Percentiles rank a stretch among this genome's conserved stretches.
These are phyloP conservation scores for Zoysia matrella DNA, from an alignment of 202 grass and related monocot genomes.

Conservation along the genomic window DNA sequence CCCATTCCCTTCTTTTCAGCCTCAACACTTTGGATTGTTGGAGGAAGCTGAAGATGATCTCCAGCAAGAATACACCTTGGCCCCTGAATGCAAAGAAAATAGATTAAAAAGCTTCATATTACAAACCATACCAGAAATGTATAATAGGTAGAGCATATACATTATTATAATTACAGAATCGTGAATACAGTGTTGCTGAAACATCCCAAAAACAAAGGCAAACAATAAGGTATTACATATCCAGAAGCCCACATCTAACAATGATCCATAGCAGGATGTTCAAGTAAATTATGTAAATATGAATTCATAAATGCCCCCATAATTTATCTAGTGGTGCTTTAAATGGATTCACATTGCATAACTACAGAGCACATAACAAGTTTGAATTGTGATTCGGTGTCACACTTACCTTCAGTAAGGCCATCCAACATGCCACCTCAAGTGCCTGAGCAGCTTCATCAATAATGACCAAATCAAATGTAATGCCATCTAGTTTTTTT, in stretches of 20 bases:
- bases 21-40: constrained; percentile 92
- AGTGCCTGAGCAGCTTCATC: constrained; percentile 99
- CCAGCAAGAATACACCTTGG: constrained; percentile 87
- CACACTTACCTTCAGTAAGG: constrained; percentile 79
- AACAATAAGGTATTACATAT: constrained; percentile 19
- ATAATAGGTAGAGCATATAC: not conserved
- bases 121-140: not conserved
- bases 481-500: constrained; percentile 70
- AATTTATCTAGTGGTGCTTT: not conserved
- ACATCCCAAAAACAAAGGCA: constrained; percentile 33
- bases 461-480: constrained; percentile 95
- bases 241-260: not conserved
- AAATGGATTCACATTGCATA: constrained; percentile 25
- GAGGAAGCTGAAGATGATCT: constrained; percentile 96
- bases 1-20: constrained; percentile 93
- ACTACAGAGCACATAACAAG: constrained; percentile 6
- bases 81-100: constrained; percentile 57
- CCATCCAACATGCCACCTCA: constrained; percentile 95
- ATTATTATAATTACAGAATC: constrained; percentile 5
- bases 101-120: constrained; percentile 21
- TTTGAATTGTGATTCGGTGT: not conserved
- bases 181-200: constrained; percentile 4
- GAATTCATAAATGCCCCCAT: too few species aligned
- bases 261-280: too few species aligned
- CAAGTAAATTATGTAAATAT: too few species aligned